A percentile compares a stretch with the other conserved stretches of the same genome.
Conservation (phyloP, 2,329 filamentous ascomycete genomes). For the Shiraia sp. region DNA sequence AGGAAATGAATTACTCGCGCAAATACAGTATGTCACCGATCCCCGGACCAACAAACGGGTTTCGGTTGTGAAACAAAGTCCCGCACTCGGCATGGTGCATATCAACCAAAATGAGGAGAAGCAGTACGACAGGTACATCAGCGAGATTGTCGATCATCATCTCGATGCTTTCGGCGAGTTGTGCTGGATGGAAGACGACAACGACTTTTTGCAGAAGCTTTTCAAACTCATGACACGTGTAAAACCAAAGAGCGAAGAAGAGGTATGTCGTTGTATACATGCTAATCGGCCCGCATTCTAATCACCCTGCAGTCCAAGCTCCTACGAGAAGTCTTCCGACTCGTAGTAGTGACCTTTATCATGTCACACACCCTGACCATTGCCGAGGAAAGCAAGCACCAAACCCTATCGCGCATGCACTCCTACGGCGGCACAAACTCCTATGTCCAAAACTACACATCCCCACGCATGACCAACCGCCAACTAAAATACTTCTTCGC, state of each 20-base stretch:
- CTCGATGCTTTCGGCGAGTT: slow-evolving; percentile 48
- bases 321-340: slow-evolving; percentile 49
- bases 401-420: slow-evolving; percentile 45
- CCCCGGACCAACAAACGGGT: slow-evolving; percentile 35
- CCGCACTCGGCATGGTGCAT: slow-evolving; percentile 51
- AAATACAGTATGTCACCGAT: slow-evolving; percentile 50
- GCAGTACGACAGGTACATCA: slow-evolving; percentile 51
- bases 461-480: slow-evolving; percentile 52
- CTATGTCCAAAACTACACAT: slow-evolving; percentile 39
- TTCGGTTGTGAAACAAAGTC: slow-evolving; percentile 45
- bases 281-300: not conserved
- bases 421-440: slow-evolving; percentile 36
- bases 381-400: slow-evolving; percentile 42
- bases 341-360: slow-evolving; percentile 54
- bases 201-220: slow-evolving; percentile 49
- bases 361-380: slow-evolving; percentile 55
- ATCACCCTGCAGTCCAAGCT: slow-evolving; percentile 37
- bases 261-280: slow-evolving; percentile 31
- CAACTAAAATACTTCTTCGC: slow-evolving; percentile 57
- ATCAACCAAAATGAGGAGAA: slow-evolving; percentile 51
- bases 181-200: slow-evolving; percentile 51
- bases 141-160: slow-evolving; percentile 47
- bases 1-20: slow-evolving; percentile 44
- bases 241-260: slow-evolving; percentile 45
- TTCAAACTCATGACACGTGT: slow-evolving; percentile 48